Base-by-base conservation (phyloP, 208 protist species). In the Trypanosoma boissoni region DNA sequence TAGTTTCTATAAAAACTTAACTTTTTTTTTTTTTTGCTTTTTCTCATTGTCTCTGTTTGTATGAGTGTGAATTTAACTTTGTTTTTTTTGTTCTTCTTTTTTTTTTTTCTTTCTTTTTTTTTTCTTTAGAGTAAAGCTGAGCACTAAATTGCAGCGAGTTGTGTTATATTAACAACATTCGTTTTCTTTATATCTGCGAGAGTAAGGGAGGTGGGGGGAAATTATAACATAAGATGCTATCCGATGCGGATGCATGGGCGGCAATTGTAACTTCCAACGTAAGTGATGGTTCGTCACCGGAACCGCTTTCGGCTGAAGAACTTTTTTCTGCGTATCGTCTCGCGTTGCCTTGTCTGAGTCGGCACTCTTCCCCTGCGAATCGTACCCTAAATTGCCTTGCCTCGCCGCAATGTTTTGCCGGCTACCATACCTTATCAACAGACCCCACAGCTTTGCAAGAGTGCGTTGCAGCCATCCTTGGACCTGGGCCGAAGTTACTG, bases 321-420 rank as follows among this genome's bases (percentile, higher is more conserved):
- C 6, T 59, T 77, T 20, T 31, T 76, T 44, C 39, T 23, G 83
- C 76, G 21, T 89, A 89, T 59, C 78, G 78, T 18, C 31, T 77
- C 28, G 34, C 67, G 8, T 53, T 52, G 10, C 78, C 78, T 9
- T 89, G 83, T 45, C 45, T 76, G 16, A 24, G 26, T 60, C 29
- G 31, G 12, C 56, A 61, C 68, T 76, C 41, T 28, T 57, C 27
- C 14, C n/a, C 42, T 39, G 14, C 45, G 3, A 59, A 44, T 34
- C 31, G 52, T 20, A 21, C 23, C 27, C 16, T 71, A 51, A 80
- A 83, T 63, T 91, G 83, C 55, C 39, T 53, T 4, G 73, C 72
- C 32, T 79, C 78, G 23, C 78, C 83, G 31, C 44, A 29, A 23
- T 91, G 83, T 64, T 69, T 86, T 57, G 58, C 61, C 5, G 83